Evolutionary conservation across 78 protist species (phyloP).

Genomic region (Blattamonas nauphoetae): DNA sequence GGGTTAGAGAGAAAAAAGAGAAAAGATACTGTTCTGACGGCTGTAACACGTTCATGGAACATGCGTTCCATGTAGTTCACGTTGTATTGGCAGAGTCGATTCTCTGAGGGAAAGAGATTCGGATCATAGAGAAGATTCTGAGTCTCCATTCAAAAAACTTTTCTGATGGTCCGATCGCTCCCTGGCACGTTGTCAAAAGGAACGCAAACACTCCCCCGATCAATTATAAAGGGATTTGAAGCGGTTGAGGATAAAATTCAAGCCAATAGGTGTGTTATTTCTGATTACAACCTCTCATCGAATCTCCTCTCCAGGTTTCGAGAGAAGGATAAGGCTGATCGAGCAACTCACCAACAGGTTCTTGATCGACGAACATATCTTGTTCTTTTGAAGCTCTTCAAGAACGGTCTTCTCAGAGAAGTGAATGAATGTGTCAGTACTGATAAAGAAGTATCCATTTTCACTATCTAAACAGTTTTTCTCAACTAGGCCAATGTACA

Average conservation of each 20-base stretch:
- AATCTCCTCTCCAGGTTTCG: not conserved
- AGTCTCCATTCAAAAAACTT: too few species aligned
- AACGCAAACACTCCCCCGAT: not conserved
- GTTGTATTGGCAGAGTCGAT: too few species aligned
- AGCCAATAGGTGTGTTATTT: not conserved
- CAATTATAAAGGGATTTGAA: not conserved
- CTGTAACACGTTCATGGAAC: too few species aligned
- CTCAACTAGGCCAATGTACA: constrained; percentile 80
- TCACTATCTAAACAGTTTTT: not conserved
- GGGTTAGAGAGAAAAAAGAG: too few species aligned
- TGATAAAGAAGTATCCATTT: constrained; percentile 78
- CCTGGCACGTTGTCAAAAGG: too few species aligned
- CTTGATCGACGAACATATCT: constrained; percentile 89
- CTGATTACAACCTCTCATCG: too few species aligned
- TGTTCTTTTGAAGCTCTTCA: constrained; percentile 78
- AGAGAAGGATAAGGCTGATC: not conserved
- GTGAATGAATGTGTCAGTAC: constrained; percentile 92
- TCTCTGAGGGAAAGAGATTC: too few species aligned
- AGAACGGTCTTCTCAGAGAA: constrained; percentile 42
- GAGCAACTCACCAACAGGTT: constrained; percentile 41
- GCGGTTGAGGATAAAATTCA: not conserved
- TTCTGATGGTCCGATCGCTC: too few species aligned
- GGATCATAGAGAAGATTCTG: too few species aligned
- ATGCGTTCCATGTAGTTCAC: too few species aligned
- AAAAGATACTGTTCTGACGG: too few species aligned